Percentiles rank a stretch among this genome's conserved stretches.
These are phyloP conservation scores for Andrographis paniculata DNA, from an alignment of 305 asterid species.

Conservation along the genomic window DNA sequence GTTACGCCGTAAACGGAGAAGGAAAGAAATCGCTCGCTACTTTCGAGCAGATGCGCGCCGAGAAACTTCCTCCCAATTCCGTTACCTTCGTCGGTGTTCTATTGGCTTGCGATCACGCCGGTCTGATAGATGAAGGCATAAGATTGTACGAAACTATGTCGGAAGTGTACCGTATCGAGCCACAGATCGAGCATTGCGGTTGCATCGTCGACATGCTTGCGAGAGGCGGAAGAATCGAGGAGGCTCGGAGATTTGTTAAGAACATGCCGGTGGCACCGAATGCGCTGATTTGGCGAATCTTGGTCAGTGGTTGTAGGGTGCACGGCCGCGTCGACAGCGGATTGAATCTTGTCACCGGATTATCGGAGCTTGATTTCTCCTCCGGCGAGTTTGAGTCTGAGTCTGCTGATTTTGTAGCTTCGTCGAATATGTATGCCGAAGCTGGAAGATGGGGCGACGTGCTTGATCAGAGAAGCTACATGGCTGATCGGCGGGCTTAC, in stretches of 20 bases:
- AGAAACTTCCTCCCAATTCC: conserved; percentile 38
- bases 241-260: conserved; percentile 27
- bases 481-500: conserved; percentile 20
- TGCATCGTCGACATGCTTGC: conserved; percentile 49
- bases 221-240: conserved; percentile 41
- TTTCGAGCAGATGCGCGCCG: conserved; percentile 30
- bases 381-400: too few relatives aligned
- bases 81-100: conserved; percentile 42
- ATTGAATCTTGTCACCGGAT: conserved; percentile 19
- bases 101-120: conserved; percentile 38
- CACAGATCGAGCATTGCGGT: conserved; percentile 37
- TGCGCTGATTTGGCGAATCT: conserved; percentile 42
- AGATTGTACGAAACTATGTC: conserved; percentile 26
- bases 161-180: conserved; percentile 26
- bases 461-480: conserved; percentile 22
- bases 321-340: conserved; percentile 29
- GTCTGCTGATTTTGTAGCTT: conserved; percentile 23
- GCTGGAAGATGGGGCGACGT: conserved; percentile 42
- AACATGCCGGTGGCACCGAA: conserved; percentile 29
- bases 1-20: conserved; percentile 42
- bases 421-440: conserved; percentile 34
- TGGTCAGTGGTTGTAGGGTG: conserved; percentile 37
- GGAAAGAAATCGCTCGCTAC: conserved; percentile 32
- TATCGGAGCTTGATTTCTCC: conserved; percentile 12
- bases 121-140: conserved; percentile 36